These are phyloP conservation scores for Backusella luteola DNA, from an alignment of 192 early-diverging fungal genomes.

Conservation along the genomic window DNA sequence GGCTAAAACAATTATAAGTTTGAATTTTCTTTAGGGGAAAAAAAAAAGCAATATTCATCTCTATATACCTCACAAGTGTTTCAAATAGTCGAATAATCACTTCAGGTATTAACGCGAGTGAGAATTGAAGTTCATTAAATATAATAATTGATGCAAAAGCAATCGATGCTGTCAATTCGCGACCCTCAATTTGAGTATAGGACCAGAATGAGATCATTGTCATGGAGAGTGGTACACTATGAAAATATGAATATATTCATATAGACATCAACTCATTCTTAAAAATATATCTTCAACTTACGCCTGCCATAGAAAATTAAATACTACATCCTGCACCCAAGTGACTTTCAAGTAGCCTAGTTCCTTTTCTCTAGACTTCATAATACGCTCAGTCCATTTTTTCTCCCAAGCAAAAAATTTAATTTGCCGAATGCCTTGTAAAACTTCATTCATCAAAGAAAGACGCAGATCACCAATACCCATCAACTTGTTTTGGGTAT, in stretches of 20 bases:
- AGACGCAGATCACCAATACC: slow-evolving; percentile 74
- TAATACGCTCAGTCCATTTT: slow-evolving; percentile 46
- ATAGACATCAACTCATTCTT: neutral
- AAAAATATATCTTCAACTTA: slow-evolving; percentile 13
- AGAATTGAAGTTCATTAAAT: slow-evolving; percentile 87
- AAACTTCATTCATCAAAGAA: slow-evolving; percentile 51
- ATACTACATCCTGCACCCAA: neutral
- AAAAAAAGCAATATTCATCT: neutral
- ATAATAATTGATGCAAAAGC: slow-evolving; percentile 85
- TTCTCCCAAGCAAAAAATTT: slow-evolving; percentile 85
- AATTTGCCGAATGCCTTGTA: slow-evolving; percentile 86
- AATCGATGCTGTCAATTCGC: slow-evolving; percentile 61
- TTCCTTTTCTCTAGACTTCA: slow-evolving; percentile 46
- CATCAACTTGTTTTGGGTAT: slow-evolving; percentile 58
- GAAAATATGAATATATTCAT: neutral
- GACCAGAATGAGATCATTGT: slow-evolving; percentile 27
- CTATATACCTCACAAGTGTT: slow-evolving; percentile 59
- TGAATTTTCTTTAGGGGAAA: neutral
- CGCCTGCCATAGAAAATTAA: slow-evolving; percentile 32
- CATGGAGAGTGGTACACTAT: slow-evolving; percentile 25
- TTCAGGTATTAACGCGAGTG: slow-evolving; percentile 75
- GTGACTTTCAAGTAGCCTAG: slow-evolving; percentile 26
- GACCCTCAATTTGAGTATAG: slow-evolving; percentile 28
- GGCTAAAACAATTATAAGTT: slow-evolving; percentile 24
- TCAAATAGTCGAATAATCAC: slow-evolving; percentile 70